Base-by-base conservation (phyloP, 169 alveolate genomes). In the Fabrea salina region DNA sequence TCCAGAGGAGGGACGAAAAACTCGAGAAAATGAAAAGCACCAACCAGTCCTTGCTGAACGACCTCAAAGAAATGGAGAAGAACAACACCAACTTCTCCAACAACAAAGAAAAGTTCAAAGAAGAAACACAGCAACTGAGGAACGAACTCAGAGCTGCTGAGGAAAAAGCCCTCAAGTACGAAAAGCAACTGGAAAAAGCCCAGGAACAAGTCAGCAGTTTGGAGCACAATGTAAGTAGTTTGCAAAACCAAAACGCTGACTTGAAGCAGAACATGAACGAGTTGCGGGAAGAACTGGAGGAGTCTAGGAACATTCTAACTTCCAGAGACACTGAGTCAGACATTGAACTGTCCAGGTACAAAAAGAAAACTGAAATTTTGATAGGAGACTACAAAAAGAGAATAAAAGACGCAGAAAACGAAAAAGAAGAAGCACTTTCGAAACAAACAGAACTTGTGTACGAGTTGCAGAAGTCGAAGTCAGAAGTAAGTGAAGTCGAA, bases 371-470 rank as follows among this genome's bases (percentile, higher is more conserved):
- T 4, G 75, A 64, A 32, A 13, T 40, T 19, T n/a, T 64, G 27
- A 64, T 64, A 32, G 41, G 41, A 19, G 41, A 64, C 54, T 64
- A 64, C 54, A 64, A 64, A 33, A 43, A 35, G 30, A 50, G 49
- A 19, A 47, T 70, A 22, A 44, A 27, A 3, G 16, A 16, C 30
- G 50, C n/a, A 19, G 79, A 70, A 44, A 44, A 70, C 13, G 59
- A 70, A 70, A 25, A 37, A 27, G 79, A 70, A 33, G 66, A 70
- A 33, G 79, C 67, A 3, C 66, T 47, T 70, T 47, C 79, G 13
- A 70, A 35, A 35, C 67, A 43, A 11, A 70, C 79, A 4, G 59
- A 70, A 5, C 39, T 70, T 40, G 37, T 37, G 25, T 37, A 47
- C 41, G 79, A 70, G 44, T 41, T 70, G 37, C 79, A 70, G 37